Conservation (phyloP, 805 yeast species). For the Maudiozyma pseudohumilis region DNA sequence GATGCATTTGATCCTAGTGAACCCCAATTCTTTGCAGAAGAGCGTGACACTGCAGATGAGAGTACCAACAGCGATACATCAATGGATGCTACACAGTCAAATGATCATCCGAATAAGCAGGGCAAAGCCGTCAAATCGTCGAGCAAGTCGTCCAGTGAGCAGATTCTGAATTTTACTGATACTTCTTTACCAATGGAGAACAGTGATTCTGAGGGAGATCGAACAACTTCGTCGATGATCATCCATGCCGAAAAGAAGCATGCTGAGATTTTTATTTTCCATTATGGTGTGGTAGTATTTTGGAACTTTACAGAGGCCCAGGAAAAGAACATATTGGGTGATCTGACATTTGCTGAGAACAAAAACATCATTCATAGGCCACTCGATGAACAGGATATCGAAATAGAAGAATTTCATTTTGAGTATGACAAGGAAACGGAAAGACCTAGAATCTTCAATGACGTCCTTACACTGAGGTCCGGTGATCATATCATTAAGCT, state of each 20-base stretch:
- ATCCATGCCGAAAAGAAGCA: conserved; percentile 30
- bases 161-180: not conserved
- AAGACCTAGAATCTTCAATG: conserved; percentile 76
- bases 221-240: not conserved
- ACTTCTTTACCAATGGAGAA: not conserved
- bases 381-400: conserved; percentile 78
- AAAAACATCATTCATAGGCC: conserved; percentile 58
- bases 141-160: not conserved
- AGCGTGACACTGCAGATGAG: conserved; percentile 3
- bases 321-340: conserved; percentile 89
- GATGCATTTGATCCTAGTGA: conserved; percentile 83
- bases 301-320: conserved; percentile 93
- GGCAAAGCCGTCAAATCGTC: not conserved
- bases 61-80: not conserved
- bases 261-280: conserved; percentile 83
- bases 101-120: not conserved
- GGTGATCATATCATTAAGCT: conserved; percentile 89
- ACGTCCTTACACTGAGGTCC: conserved; percentile 80
- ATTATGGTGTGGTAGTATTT: conserved; percentile 93
- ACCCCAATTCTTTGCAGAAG: conserved; percentile 75
- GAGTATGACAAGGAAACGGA: conserved; percentile 46
- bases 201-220: not conserved
- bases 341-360: conserved; percentile 50
- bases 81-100: too few species aligned
- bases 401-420: conserved; percentile 63